Evolutionary conservation across 2,329 filamentous ascomycete species (phyloP).

Genomic region (Epichloe brachyelytri): DNA sequence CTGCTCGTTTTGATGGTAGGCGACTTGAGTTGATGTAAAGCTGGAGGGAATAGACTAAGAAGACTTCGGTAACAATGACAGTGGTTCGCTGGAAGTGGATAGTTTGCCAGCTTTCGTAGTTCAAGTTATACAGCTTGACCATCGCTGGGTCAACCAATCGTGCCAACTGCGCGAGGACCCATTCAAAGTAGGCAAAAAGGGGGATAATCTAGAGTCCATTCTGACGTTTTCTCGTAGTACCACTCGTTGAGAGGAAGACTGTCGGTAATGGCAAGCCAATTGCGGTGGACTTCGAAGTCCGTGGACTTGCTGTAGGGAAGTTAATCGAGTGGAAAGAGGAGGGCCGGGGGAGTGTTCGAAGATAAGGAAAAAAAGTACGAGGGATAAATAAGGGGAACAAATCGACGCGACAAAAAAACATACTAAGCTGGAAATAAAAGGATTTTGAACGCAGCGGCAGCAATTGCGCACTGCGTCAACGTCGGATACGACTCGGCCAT

Average conservation of each 20-base stretch:
- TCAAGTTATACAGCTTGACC: constrained; percentile 67
- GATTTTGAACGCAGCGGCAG: constrained; percentile 80
- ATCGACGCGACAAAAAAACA: constrained; percentile 23
- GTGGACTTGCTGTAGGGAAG: constrained; percentile 71
- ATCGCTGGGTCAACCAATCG: constrained; percentile 66
- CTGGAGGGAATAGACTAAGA: constrained; percentile 72
- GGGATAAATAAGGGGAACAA: background rate
- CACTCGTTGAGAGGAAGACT: constrained; percentile 77
- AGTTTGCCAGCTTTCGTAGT: constrained; percentile 86
- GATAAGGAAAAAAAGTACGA: background rate
- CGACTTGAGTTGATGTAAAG: constrained; percentile 65
- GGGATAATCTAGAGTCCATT: constrained; percentile 99
- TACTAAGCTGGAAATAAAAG: constrained; percentile 92
- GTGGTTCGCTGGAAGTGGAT: constrained; percentile 86
- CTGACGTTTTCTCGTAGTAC: constrained; percentile 95
- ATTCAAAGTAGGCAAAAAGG: constrained; percentile 98
- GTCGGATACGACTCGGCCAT: constrained; percentile 81
- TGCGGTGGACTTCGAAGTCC: constrained; percentile 96
- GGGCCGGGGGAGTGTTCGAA: background rate
- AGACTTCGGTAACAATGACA: constrained; percentile 73
- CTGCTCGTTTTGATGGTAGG: constrained; percentile 52
- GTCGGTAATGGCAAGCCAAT: constrained; percentile 94
- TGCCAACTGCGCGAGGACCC: constrained; percentile 72
- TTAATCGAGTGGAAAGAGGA: background rate
- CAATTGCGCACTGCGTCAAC: constrained; percentile 75